These are phyloP conservation scores for Jaapia argillacea DNA, from an alignment of 768 basidiomycete species.

Conservation along the genomic window DNA sequence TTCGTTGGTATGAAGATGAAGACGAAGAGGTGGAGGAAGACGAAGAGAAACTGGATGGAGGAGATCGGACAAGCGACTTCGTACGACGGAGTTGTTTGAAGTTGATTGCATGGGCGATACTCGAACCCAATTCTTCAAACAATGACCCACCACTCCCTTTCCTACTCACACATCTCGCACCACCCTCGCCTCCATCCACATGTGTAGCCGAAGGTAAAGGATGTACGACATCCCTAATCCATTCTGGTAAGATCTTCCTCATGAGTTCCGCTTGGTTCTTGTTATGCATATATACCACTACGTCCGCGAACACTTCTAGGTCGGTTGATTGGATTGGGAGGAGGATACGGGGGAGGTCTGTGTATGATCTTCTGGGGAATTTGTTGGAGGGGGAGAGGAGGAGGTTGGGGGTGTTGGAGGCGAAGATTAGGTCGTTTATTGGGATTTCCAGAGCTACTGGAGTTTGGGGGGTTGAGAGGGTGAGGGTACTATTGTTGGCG, in stretches of 20 bases:
- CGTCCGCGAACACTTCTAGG: not conserved
- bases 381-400: not conserved
- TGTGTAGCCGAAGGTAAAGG: not conserved
- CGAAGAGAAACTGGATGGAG: too few species aligned
- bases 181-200: not conserved
- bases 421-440: not conserved
- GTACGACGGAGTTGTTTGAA: not conserved
- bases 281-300: not conserved
- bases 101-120: not conserved
- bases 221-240: not conserved
- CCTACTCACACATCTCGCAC: not conserved
- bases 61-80: too few species aligned
- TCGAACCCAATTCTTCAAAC: not conserved
- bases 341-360: too few species aligned
- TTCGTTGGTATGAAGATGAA: not conserved
- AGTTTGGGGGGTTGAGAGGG: not conserved
- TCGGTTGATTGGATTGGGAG: not conserved
- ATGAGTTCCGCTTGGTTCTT: not conserved
- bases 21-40: too few species aligned
- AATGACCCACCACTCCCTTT: not conserved
- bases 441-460: not conserved
- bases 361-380: not conserved
- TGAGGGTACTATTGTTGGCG: too few species aligned
- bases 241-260: not conserved
- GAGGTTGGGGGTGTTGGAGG: not conserved